A percentile compares a stretch with the other conserved stretches of the same genome.
Evolutionary conservation across 202 grass and related monocot genomes (phyloP).

Genomic region (Eragrostis tef): DNA sequence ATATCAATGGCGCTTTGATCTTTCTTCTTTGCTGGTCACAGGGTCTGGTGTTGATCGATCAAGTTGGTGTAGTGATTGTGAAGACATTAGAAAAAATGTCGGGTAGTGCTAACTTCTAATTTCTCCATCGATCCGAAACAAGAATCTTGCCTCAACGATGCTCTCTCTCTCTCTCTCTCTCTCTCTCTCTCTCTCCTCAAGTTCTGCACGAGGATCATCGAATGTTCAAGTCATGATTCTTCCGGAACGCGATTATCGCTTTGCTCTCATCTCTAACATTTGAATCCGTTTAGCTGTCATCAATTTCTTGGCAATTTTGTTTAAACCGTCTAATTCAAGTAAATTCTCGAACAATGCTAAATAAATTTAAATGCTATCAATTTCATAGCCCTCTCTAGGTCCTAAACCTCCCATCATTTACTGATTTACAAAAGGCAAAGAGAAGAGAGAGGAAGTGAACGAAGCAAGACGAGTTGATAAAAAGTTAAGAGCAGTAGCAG

Average conservation of each 20-base stretch:
- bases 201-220: background rate
- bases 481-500: no score
- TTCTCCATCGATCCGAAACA: slow-evolving; percentile 24
- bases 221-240: background rate
- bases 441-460: background rate
- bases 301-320: background rate
- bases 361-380: no score
- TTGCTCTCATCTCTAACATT: no score
- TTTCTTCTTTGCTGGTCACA: slow-evolving; percentile 29
- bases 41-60: background rate
- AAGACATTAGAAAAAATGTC: slow-evolving; percentile 50
- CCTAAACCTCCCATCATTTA: no score
- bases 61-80: slow-evolving; percentile 33
- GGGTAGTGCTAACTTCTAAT: slow-evolving; percentile 16
- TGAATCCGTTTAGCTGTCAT: background rate
- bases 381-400: no score
- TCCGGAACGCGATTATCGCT: background rate
- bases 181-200: no score
- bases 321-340: background rate
- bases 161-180: no score
- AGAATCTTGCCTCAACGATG: no score
- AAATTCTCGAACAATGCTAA: no score
- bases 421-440: background rate
- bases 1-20: slow-evolving; percentile 42
- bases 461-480: background rate